Evolutionary conservation across 371 early-diverging fungal genomes (phyloP), one percentile per base, ranked within the genome.

Genomic region (Zopfochytrium polystomum): DNA sequence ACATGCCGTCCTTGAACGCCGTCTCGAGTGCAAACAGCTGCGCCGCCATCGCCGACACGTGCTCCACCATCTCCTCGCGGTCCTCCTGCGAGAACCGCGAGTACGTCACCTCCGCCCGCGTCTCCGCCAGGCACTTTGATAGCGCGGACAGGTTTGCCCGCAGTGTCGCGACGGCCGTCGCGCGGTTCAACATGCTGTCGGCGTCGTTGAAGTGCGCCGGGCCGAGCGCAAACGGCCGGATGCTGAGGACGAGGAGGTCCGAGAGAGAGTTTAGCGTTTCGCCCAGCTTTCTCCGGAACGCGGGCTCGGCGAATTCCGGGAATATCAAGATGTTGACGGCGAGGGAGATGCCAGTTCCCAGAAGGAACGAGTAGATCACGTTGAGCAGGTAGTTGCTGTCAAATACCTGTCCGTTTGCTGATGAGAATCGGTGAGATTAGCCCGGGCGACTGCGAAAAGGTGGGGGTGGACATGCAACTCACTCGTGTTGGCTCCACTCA

Each of bases 21-120:
- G 62, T 67, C 32, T 67, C 25, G n/a, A 67, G 22, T 15, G 67
- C 58, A 20, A 52, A 52, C 52, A 67, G 26, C 22, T 53, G 50
- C 11, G 53, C 29, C 4, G 51, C 45, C 11, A 63, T 13, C 15
- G 34, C 7, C 34, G 27, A 52, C 30, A 49, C 27, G 27, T 22
- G 11, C n/a, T 23, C 32, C 42, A 67, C 9, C 13, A 61, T 22
- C 34, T 22, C 26, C 1, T 25, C 25, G 42, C 58, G 58, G 42
- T 62, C 53, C 22, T 35, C 42, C 44, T 53, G 31, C 2, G 45
- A 31, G 38, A 35, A 62, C 23, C 42, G 43, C 5, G 58, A 42
- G 54, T 45, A 62, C 49, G 25, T 44, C 15, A 62, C 22, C 58
- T 67, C 67, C 4, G 56, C 61, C 25, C 48, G 15, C 3, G 54